phyloP scores from a whole-genome alignment of 2,329 filamentous ascomycete genomes.

The Bipolaris oryzae region DNA sequence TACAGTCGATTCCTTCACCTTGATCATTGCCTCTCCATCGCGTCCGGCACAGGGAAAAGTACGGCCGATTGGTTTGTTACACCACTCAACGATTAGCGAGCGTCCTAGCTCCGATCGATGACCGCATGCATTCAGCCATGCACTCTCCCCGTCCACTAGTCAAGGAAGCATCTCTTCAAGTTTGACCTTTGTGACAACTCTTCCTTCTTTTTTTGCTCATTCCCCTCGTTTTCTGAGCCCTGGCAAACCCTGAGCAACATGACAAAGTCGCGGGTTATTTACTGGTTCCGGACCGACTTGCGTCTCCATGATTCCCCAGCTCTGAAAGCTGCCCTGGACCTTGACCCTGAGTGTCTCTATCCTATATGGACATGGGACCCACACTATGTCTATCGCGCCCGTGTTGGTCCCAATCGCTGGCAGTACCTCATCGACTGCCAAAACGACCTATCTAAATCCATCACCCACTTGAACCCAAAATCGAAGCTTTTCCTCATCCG shows the following conservation, averaged over 20 bases:
- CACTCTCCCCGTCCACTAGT: slow-evolving; percentile 3
- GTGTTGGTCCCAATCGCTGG: slow-evolving; percentile 75
- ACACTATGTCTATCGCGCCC: slow-evolving; percentile 75
- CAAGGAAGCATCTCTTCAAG: slow-evolving; percentile 9
- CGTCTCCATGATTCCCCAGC: slow-evolving; percentile 79
- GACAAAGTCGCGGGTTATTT: slow-evolving; percentile 65
- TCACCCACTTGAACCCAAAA: slow-evolving; percentile 71
- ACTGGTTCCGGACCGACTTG: slow-evolving; percentile 81
- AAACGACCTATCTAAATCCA: slow-evolving; percentile 69
- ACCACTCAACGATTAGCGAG: slow-evolving; percentile 13
- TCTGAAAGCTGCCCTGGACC: slow-evolving; percentile 71
- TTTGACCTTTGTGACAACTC: slow-evolving; percentile 1
- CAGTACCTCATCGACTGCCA: slow-evolving; percentile 76
- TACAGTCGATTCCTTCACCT: neutral
- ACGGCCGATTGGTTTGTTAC: slow-evolving; percentile 11
- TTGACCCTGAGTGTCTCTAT: slow-evolving; percentile 71
- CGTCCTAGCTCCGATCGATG: slow-evolving; percentile 32
- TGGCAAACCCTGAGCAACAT: slow-evolving; percentile 16
- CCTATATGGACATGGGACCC: slow-evolving; percentile 83
- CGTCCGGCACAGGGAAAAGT: neutral
- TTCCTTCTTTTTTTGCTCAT: slow-evolving; percentile 1
- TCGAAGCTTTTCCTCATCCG: slow-evolving; percentile 75
- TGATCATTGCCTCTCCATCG: neutral
- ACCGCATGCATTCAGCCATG: slow-evolving; percentile 36
- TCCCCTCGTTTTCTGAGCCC: neutral